A percentile compares a stretch with the other conserved stretches of the same genome.
phyloP scores from a whole-genome alignment of 805 yeast genomes.

The Wickerhamomyces queroliae region DNA sequence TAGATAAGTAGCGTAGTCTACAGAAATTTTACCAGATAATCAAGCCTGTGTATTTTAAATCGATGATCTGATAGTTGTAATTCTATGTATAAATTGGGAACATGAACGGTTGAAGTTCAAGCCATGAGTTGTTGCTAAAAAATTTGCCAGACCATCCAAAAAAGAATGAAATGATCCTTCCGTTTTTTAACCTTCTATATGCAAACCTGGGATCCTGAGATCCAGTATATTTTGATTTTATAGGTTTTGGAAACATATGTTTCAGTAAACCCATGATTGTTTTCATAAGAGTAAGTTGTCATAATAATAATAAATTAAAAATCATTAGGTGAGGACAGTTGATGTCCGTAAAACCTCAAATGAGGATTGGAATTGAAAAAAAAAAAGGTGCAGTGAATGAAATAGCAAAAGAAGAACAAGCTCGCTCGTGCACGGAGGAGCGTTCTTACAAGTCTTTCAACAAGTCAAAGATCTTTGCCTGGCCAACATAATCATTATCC shows the following conservation, averaged over 20 bases:
- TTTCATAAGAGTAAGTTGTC: not conserved
- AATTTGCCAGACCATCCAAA: too few relatives aligned
- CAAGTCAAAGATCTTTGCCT: slow-evolving; percentile 50
- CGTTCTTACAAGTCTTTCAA: slow-evolving; percentile 28
- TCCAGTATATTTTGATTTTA: too few relatives aligned
- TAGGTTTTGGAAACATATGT: too few relatives aligned
- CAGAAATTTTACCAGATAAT: too few relatives aligned
- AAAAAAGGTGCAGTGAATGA: not conserved
- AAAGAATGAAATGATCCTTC: not conserved
- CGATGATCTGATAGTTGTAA: not conserved
- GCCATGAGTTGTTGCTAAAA: not conserved
- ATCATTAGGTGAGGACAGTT: slow-evolving; percentile 2
- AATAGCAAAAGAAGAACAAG: not conserved
- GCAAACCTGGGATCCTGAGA: not conserved
- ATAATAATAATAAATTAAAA: not conserved
- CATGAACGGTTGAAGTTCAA: slow-evolving; percentile 1
- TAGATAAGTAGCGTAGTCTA: too few relatives aligned
- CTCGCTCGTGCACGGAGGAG: not conserved
- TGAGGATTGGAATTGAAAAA: not conserved
- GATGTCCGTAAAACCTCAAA: slow-evolving; percentile 1
- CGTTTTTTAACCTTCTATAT: not conserved
- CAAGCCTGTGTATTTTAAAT: too few relatives aligned
- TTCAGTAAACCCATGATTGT: too few relatives aligned
- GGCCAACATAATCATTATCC: slow-evolving; percentile 72
- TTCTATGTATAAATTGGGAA: not conserved